Base-by-base conservation (phyloP, 768 basidiomycete genomes). In the Scleroderma citrinum region DNA sequence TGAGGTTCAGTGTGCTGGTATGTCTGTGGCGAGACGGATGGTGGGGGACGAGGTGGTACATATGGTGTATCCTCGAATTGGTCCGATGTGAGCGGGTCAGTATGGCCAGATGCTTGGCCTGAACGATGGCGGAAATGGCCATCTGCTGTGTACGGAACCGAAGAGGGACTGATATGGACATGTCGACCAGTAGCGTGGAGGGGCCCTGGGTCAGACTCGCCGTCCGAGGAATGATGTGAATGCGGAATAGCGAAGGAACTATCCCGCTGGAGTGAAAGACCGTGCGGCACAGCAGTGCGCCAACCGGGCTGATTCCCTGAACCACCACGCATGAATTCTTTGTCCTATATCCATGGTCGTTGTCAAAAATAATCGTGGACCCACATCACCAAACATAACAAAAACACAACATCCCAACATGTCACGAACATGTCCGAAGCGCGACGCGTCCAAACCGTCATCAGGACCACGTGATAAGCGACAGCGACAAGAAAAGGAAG, bases 361-460 rank as follows among this genome's bases (percentile, higher is more conserved):
- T 47, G 45, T 37, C 38, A 61, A 64, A 67, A 60, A 58, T 59
- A 46, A 30, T 47, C 8, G 48, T 53, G 65, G 65, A 67, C 65
- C 65, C 65, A 67, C 65, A 67, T 35, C 39, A 38, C 65, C 65
- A 67, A 67, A 67, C 56, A 67, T 19, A 41, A 38, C 49, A 39
- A 59, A 62, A 67, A 34, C 31, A 54, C 45, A 35, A 31, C 23
- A 36, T 34, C 45, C 29, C 39, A 26, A 29, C 8, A 34, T 48
- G 36, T 35, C 34, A 12, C 34, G 48, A 46, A 45, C 29, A 34
- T 47, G 46, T 45, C 17, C 41, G 52, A 54, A 7, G 43, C 43
- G 43, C 31, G 23, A 43, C 42, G 40, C 40, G 40, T 26, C 24
- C 14, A 42, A 42, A n/a, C n/a, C 23, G 16, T 26, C 40, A 41